Evolutionary conservation across 177 flowering plant species (phyloP).

Genomic region (Tripterygium wilfordii): DNA sequence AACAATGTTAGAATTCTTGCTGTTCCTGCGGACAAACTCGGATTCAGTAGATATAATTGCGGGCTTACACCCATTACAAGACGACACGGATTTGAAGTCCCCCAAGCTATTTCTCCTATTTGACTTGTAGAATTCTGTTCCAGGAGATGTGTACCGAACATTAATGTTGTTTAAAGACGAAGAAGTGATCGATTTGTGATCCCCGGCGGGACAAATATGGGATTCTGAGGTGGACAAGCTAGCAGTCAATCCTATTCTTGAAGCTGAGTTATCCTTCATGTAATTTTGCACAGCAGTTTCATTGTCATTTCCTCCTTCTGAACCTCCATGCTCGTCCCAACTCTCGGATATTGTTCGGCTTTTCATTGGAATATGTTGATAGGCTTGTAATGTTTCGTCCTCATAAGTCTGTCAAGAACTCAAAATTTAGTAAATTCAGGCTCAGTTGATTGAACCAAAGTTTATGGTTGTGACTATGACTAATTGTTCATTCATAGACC

Average conservation of each 20-base stretch:
- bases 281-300: slow-evolving; percentile 31
- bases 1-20: slow-evolving; percentile 34
- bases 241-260: slow-evolving; percentile 32
- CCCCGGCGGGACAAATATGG: slow-evolving; percentile 40
- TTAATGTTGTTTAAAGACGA: slow-evolving; percentile 35
- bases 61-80: slow-evolving; percentile 72
- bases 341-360: slow-evolving; percentile 33
- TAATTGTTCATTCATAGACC: too few relatives aligned
- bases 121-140: slow-evolving; percentile 37
- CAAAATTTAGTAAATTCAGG: too few relatives aligned
- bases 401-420: slow-evolving; percentile 67
- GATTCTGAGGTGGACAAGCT: slow-evolving; percentile 26
- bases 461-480: too few relatives aligned
- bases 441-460: slow-evolving; percentile 18
- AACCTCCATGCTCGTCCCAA: slow-evolving; percentile 53
- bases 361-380: slow-evolving; percentile 33
- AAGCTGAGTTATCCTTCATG: slow-evolving; percentile 28
- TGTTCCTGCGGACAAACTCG: slow-evolving; percentile 23
- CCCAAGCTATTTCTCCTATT: slow-evolving; percentile 50
- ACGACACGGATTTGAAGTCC: slow-evolving; percentile 54
- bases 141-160: slow-evolving; percentile 42
- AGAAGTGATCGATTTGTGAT: slow-evolving; percentile 36
- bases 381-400: slow-evolving; percentile 62
- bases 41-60: slow-evolving; percentile 45
- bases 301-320: slow-evolving; percentile 24